A percentile compares a stretch with the other conserved stretches of the same genome.
phyloP scores from a whole-genome alignment of 768 basidiomycete genomes.

The Tremella fuciformis region DNA sequence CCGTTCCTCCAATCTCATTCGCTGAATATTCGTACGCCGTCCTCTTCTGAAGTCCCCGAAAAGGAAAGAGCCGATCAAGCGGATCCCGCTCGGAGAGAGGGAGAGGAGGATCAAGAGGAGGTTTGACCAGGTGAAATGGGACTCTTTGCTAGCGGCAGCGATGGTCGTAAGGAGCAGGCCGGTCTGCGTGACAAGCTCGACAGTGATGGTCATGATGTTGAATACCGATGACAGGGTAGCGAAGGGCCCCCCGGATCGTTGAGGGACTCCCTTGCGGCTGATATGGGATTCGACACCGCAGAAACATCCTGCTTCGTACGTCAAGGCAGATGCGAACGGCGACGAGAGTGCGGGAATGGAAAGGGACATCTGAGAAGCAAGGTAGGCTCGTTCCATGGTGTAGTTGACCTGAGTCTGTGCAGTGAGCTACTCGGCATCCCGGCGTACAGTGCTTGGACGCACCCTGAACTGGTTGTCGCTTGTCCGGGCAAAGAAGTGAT shows the following conservation, averaged over 20 bases:
- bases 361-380: conserved; percentile 34
- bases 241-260: conserved; percentile 11
- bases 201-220: conserved; percentile 9
- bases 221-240: conserved; percentile 10
- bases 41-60: neutral
- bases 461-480: conserved; percentile 22
- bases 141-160: neutral
- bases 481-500: conserved; percentile 7
- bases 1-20: conserved; percentile 56
- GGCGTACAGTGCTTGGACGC: neutral
- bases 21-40: neutral
- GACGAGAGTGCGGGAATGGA: conserved; percentile 34
- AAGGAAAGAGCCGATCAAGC: conserved; percentile 6
- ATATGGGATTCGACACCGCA: conserved; percentile 19
- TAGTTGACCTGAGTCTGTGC: conserved; percentile 25
- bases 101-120: conserved; percentile 19
- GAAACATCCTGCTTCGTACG: conserved; percentile 37
- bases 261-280: neutral
- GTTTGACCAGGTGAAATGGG: conserved; percentile 9
- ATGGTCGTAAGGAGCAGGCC: conserved; percentile 10
- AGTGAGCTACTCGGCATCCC: neutral
- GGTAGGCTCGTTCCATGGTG: conserved; percentile 27
- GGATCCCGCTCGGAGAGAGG: conserved; percentile 15
- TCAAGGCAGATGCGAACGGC: conserved; percentile 21
- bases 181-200: conserved; percentile 13